Conservation (phyloP, 768 basidiomycete species). For the Terana coerulea region DNA sequence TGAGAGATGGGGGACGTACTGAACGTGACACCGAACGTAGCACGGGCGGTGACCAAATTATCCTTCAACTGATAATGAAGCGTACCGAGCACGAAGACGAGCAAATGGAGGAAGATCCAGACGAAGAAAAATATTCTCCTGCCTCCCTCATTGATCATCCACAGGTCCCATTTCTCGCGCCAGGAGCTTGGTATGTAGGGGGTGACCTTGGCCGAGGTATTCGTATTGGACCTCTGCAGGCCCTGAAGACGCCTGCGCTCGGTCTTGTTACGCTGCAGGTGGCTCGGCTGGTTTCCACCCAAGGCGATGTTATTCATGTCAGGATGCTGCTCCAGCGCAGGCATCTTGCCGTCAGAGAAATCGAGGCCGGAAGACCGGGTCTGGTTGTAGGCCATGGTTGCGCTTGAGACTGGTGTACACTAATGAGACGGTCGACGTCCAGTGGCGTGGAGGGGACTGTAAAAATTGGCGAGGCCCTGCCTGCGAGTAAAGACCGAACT, state of each 20-base stretch:
- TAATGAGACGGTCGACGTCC: constrained; percentile 22
- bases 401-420: not conserved
- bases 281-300: constrained; percentile 31
- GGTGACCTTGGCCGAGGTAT: constrained; percentile 22
- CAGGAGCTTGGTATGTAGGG: constrained; percentile 37
- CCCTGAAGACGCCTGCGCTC: constrained; percentile 84
- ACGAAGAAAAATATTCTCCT: constrained; percentile 71
- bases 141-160: constrained; percentile 95
- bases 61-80: constrained; percentile 79
- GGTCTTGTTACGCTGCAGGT: constrained; percentile 81
- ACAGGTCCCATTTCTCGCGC: constrained; percentile 53
- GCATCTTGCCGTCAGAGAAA: constrained; percentile 53
- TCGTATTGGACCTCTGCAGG: constrained; percentile 61
- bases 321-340: constrained; percentile 51
- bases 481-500: constrained; percentile 33
- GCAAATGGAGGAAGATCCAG: constrained; percentile 77
- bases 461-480: constrained; percentile 38
- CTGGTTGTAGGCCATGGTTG: constrained; percentile 31
- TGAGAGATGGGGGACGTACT: constrained; percentile 43
- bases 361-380: constrained; percentile 60
- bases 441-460: constrained; percentile 31
- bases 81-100: constrained; percentile 76
- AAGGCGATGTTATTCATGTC: constrained; percentile 20
- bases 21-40: constrained; percentile 73
- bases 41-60: constrained; percentile 62